Conservation (phyloP, 2,329 filamentous ascomycete species). For the Fusarium marasasianum region DNA sequence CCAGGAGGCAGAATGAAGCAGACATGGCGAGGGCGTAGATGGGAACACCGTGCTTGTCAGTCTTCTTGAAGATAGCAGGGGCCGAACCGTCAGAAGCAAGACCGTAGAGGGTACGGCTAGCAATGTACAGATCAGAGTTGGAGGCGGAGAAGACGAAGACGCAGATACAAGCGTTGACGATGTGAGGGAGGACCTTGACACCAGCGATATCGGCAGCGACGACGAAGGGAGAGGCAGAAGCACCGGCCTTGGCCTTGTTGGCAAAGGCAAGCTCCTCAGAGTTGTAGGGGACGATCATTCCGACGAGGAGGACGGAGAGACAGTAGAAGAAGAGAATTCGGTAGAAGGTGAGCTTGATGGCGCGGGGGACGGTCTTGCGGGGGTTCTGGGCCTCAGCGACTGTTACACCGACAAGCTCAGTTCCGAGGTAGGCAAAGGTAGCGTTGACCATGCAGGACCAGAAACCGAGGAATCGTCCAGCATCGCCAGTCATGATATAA, state of each 20-base stretch:
- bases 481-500: conserved; percentile 39
- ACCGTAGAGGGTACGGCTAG: conserved; percentile 76
- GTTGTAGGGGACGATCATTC: conserved; percentile 81
- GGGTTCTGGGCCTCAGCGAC: conserved; percentile 84
- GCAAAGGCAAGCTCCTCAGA: conserved; percentile 67
- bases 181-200: conserved; percentile 69
- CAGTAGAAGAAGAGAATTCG: conserved; percentile 85
- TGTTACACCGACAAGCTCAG: conserved; percentile 80
- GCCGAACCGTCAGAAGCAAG: conserved; percentile 77
- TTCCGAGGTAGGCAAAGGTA: conserved; percentile 81
- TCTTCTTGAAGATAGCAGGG: conserved; percentile 75
- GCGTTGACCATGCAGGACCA: conserved; percentile 80
- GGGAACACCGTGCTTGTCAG: conserved; percentile 76
- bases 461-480: conserved; percentile 68
- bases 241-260: conserved; percentile 51
- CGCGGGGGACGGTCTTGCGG: conserved; percentile 77
- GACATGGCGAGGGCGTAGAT: conserved; percentile 71
- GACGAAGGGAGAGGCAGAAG: conserved; percentile 74
- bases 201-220: conserved; percentile 73
- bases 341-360: conserved; percentile 83
- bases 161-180: conserved; percentile 79
- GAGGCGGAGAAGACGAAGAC: conserved; percentile 80
- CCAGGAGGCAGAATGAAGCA: conserved; percentile 70
- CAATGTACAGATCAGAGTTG: conserved; percentile 82
- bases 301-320: conserved; percentile 76